Base-by-base conservation (phyloP, 768 basidiomycete genomes). In the Russula olivacea region DNA sequence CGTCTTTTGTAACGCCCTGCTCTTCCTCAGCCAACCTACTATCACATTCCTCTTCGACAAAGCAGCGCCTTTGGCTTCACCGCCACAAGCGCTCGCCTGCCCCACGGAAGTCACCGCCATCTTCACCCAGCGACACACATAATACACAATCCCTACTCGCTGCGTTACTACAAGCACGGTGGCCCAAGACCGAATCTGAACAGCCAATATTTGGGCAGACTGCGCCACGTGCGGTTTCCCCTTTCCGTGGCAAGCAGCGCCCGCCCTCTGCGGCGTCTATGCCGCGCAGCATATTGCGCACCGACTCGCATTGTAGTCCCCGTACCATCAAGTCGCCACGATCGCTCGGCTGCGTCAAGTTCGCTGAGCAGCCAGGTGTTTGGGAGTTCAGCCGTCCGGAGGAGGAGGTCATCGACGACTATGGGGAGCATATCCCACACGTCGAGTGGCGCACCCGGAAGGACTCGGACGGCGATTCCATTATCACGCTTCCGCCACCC, bases 1-100 rank as follows among this genome's bases (percentile, higher is more conserved):
- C 55, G 14, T 34, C 62, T 40, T 60, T 62, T 41, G 56, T 64
- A 64, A 63, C 63, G 34, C 58, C 65, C 61, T 64, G 45, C 53
- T 58, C 65, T 30, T 62, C 66, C 17, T 54, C 55, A 30, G 53
- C 55, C 66, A 62, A 48, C 63, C 62, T 62, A 55, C 66, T 59
- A 57, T 63, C 69, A 40, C 62, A 67, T 48, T 66, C 69, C 61
- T 61, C 67, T 58, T 67, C 72, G 32, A 67, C 72, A 52, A 69
- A 73, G 45, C 73, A 72, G 38, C 75, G 76, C 23, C 78, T 80
- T 68, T 81, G 80, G 80, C 74, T 81, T 51, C 79, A 80, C 66
- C 77, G 80, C 49, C 75, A 73, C 77, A 78, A 51, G 77, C 74
- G 68, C 71, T 75, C 11, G 66, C 76, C 48, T 58, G 68, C 48